Base-by-base conservation (phyloP, 805 yeast genomes). In the Middelhovenomyces tepae region DNA sequence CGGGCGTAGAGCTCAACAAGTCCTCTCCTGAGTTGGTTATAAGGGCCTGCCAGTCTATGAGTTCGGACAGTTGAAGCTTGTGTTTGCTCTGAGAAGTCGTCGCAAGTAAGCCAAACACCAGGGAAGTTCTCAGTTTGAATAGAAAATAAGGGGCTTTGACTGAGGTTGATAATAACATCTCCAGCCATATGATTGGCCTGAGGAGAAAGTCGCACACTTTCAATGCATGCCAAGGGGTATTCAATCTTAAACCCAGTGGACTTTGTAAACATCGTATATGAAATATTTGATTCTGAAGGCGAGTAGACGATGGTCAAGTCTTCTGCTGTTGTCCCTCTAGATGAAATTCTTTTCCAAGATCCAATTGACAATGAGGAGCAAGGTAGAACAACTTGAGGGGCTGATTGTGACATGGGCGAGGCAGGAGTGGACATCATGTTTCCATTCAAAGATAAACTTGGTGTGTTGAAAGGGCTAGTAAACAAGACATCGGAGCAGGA, bases 341-440 rank as follows among this genome's bases (percentile, higher is more conserved):
- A 25, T 7, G 31, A 11, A 7, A 37, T 13, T 16, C 40, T 22
- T 26, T 31, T 22, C 40, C 40, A 37, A 16, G 22, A 25, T 4
- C 40, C 40, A 18, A 37, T 37, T 7, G 38, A 16, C n/a, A 37
- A 26, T 7, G 38, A 23, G 7, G 11, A 10, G 27, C 40, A 37
- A 22, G 38, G 27, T n/a, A 37, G 29, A 5, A 17, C 8, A 10
- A 37, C 31, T 14, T 25, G 19, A 19, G 32, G 35, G 4, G 29
- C 17, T n/a, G n/a, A n/a, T n/a, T n/a, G n/a, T n/a, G n/a, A n/a
- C n/a, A n/a, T n/a, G 6, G 29, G 29, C 7, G 13, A 10, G 19
- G 29, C 17, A 16, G 29, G 29, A 26, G 65, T 43, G 3, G 80
- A 80, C 40, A 79, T 69, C 2, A 82, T 69, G 38, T 82, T 64